A percentile compares a stretch with the other conserved stretches of the same genome.
Conservation (phyloP, 495 filamentous ascomycete genomes). For the Schizothecium vesticola region DNA sequence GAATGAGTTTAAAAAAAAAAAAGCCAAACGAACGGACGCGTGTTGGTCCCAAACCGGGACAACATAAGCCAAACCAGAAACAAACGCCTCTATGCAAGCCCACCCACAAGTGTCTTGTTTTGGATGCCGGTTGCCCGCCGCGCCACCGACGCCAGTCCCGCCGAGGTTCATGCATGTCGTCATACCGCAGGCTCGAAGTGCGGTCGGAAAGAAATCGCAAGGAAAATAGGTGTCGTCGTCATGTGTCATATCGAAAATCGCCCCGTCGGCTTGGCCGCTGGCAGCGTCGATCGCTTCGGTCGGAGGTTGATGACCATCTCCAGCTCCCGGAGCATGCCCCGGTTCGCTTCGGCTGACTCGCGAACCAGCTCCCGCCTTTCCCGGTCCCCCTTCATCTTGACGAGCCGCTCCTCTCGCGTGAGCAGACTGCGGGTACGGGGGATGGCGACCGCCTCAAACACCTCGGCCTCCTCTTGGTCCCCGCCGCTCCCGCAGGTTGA, state of each 20-base stretch:
- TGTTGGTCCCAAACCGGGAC: not conserved
- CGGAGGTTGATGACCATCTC: slow-evolving; percentile 80
- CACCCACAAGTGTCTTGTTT: slow-evolving; percentile 5
- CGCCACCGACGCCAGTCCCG: not conserved
- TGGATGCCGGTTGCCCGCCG: not conserved
- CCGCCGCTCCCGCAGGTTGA: slow-evolving; percentile 25
- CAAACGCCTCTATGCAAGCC: slow-evolving; percentile 18
- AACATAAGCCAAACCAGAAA: not conserved
- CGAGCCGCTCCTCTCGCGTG: slow-evolving; percentile 81
- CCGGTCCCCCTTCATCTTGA: slow-evolving; percentile 84
- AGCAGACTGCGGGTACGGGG: slow-evolving; percentile 68
- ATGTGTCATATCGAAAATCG: slow-evolving; percentile 32
- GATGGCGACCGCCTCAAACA: slow-evolving; percentile 84
- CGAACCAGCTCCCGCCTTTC: slow-evolving; percentile 58
- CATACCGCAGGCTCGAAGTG: not conserved
- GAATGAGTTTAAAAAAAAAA: not conserved
- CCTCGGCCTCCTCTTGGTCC: slow-evolving; percentile 60
- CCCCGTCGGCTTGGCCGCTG: slow-evolving; percentile 18
- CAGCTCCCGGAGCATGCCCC: slow-evolving; percentile 85
- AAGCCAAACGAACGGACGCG: slow-evolving; percentile 6
- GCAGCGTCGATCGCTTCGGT: slow-evolving; percentile 38
- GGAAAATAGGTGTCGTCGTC: slow-evolving; percentile 12
- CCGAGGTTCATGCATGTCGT: slow-evolving; percentile 6
- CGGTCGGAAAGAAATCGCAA: slow-evolving; percentile 13
- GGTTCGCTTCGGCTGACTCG: slow-evolving; percentile 71